Evolutionary conservation across 2,329 filamentous ascomycete genomes (phyloP), one percentile per base, ranked within the genome.

Genomic region (Talaromyces rugulosus): DNA sequence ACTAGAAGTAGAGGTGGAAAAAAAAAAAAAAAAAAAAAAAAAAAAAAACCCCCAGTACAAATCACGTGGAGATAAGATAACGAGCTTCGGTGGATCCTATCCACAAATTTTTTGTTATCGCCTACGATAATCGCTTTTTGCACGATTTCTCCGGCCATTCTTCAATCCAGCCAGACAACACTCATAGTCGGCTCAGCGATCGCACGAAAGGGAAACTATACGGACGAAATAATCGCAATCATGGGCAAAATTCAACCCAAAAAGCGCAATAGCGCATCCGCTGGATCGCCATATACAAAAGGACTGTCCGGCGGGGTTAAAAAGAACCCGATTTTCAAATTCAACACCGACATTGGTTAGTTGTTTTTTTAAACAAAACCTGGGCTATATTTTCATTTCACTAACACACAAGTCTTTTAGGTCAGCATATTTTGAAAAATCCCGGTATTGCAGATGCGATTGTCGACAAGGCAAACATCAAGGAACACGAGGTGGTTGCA

Each of bases 391-490:
- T 58, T 33, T 58, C 8, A 3, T 5, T 23, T 23, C 5, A 8
- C 4, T 12, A 31, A 18, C 9, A 27, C 27, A 34, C 27, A 27
- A 18, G n/a, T 12, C 30, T 18, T 14, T 36, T 11, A 62, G 61
- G 94, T 69, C 87, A 90, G 73, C 92, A 98, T 76, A 95, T 99
- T 65, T 84, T 98, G 67, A 97, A 96, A 76, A 96, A 96, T 75
- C 91, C 91, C 1, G 90, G 90, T 70, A 89, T 96, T 56, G 89
- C 90, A 4, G 87, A 90, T 72, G 87, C 87, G 58, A 94, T 95
- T 68, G 90, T 94, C 34, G 83, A 89, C 68, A 98, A 98, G 80
- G 91, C 92, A 16, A 87, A 89, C 69, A 83, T 99, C 44, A 96
- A 97, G 74, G 93, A 95, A 62, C 94, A 90, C 36, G 95, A 89